Evolutionary conservation across 495 filamentous ascomycete genomes (phyloP).

Genomic region (Neurospora intermedia): DNA sequence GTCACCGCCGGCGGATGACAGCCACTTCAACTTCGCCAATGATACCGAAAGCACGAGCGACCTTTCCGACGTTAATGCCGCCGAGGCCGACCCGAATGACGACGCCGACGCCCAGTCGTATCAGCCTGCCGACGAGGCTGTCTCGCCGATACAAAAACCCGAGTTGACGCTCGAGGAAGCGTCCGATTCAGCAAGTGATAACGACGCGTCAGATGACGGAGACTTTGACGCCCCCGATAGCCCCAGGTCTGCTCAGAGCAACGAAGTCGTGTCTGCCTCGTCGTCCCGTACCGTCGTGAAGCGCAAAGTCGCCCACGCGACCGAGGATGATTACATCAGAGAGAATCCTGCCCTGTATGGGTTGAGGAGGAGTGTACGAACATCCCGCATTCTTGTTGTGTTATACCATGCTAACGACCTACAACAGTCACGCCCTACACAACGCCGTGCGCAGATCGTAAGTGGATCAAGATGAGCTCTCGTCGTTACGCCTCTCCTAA

Average conservation of each 20-base stretch:
- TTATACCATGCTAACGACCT: constrained; percentile 23
- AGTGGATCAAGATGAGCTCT: constrained; percentile 14
- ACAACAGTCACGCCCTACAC: constrained; percentile 38
- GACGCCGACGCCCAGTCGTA: neutral
- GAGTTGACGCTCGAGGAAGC: constrained; percentile 28
- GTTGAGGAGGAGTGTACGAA: constrained; percentile 74
- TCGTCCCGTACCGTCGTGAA: constrained; percentile 56
- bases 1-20: constrained; percentile 21
- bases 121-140: constrained; percentile 39
- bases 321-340: constrained; percentile 72
- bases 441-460: constrained; percentile 38
- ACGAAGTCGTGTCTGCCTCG: constrained; percentile 49
- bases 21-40: constrained; percentile 18
- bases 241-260: constrained; percentile 39
- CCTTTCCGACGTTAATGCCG: constrained; percentile 34
- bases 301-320: constrained; percentile 54
- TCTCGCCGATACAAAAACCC: constrained; percentile 59
- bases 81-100: constrained; percentile 8
- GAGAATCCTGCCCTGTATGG: constrained; percentile 96
- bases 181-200: constrained; percentile 41
- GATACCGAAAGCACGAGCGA: constrained; percentile 34
- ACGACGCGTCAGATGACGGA: constrained; percentile 68
- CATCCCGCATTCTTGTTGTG: neutral
- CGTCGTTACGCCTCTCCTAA: constrained; percentile 13
- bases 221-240: constrained; percentile 65